Percentiles rank a stretch among this genome's conserved stretches.
Evolutionary conservation across 116 monocot genomes (phyloP).

Genomic region (Cymodocea nodosa): DNA sequence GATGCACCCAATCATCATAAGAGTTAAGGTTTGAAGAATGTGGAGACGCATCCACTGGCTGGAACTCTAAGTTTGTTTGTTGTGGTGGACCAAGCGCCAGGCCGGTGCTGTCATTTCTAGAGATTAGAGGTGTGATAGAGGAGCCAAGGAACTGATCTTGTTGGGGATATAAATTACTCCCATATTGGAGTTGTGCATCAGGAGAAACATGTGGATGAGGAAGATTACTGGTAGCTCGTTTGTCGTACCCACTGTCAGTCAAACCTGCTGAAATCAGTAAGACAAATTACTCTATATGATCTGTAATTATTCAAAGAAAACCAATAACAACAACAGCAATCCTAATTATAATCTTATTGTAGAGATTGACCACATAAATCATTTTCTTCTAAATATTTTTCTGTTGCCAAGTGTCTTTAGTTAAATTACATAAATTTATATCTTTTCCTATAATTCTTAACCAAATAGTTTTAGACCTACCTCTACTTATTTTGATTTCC

Average conservation of each 20-base stretch:
- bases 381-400: too few species aligned
- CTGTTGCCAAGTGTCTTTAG: too few species aligned
- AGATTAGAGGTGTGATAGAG: slow-evolving; percentile 13
- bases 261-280: slow-evolving; percentile 5
- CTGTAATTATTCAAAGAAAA: not conserved
- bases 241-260: slow-evolving; percentile 14
- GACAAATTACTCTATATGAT: not conserved
- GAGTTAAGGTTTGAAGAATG: slow-evolving; percentile 15
- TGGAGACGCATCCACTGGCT: slow-evolving; percentile 8
- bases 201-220: slow-evolving; percentile 15
- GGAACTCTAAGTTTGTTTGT: slow-evolving; percentile 21
- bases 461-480: too few species aligned
- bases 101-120: slow-evolving; percentile 20
- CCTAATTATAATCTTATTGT: too few species aligned
- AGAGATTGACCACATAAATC: too few species aligned
- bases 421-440: too few species aligned
- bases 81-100: slow-evolving; percentile 33
- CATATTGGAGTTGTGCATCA: slow-evolving; percentile 21
- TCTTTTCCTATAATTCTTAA: too few species aligned
- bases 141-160: slow-evolving; percentile 22
- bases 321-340: not conserved
- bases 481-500: too few species aligned
- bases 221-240: slow-evolving; percentile 21
- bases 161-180: slow-evolving; percentile 18
- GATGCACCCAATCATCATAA: slow-evolving; percentile 33